These are phyloP conservation scores for Podospora appendiculata DNA, from an alignment of 495 filamentous ascomycete genomes.

Conservation along the genomic window DNA sequence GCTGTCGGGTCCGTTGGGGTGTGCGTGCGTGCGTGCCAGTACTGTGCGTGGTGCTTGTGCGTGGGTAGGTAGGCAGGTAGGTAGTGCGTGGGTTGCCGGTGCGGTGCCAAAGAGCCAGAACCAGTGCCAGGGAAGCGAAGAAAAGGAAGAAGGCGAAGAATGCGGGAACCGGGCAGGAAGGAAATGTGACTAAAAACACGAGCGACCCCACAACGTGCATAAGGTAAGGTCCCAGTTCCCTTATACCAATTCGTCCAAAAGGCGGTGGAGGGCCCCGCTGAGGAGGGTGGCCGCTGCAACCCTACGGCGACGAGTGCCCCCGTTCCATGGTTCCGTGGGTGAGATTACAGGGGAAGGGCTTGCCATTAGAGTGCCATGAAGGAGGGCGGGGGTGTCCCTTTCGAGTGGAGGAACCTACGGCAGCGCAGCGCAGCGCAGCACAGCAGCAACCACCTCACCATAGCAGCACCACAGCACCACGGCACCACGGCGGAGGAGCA, in stretches of 20 bases:
- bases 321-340: too few relatives aligned
- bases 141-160: not conserved
- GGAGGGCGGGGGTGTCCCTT: too few relatives aligned
- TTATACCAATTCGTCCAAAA: conserved; percentile 7
- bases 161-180: not conserved
- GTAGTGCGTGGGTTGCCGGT: not conserved
- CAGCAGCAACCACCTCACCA: too few relatives aligned
- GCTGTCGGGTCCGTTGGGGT: too few relatives aligned
- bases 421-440: too few relatives aligned
- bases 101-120: not conserved
- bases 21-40: too few relatives aligned
- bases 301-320: not conserved
- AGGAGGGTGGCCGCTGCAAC: not conserved
- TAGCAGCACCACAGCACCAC: too few relatives aligned
- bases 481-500: too few relatives aligned
- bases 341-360: too few relatives aligned
- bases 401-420: too few relatives aligned
- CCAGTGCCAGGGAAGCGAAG: not conserved
- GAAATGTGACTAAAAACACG: conserved; percentile 1
- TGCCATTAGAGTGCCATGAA: too few relatives aligned
- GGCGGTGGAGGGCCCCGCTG: not conserved
- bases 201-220: not conserved
- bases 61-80: not conserved
- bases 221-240: not conserved
- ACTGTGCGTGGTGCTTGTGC: not conserved